Evolutionary conservation across 257 asterid species (phyloP).

Genomic region (Nicotiana tabacum): DNA sequence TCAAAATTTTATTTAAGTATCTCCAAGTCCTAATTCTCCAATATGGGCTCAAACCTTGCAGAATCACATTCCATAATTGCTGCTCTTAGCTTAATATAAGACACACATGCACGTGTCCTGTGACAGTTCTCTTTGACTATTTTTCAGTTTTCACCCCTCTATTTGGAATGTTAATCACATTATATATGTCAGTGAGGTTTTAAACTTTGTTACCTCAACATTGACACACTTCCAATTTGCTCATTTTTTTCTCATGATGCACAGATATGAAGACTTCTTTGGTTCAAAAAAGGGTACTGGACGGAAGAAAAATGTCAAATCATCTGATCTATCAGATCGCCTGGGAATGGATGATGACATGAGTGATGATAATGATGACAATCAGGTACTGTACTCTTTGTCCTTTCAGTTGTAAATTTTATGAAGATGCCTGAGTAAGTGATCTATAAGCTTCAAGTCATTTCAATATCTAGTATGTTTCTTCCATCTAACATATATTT

Average conservation of each 20-base stretch:
- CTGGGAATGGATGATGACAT: conserved; percentile 40
- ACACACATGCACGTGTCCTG: neutral
- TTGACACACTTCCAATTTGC: neutral
- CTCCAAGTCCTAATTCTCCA: neutral
- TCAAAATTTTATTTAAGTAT: neutral
- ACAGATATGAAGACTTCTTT: conserved; percentile 59
- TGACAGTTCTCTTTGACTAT: neutral
- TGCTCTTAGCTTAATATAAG: neutral
- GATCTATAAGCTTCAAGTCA: neutral
- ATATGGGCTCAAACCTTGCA: neutral
- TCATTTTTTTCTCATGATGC: neutral
- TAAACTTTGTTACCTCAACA: conserved; percentile 3
- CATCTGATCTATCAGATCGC: conserved; percentile 41
- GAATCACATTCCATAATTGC: neutral
- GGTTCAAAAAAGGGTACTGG: conserved; percentile 31
- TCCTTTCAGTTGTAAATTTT: conserved; percentile 8
- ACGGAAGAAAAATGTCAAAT: conserved; percentile 47
- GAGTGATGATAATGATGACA: conserved; percentile 19
- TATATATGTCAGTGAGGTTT: neutral
- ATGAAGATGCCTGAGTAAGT: neutral
- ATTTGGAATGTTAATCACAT: neutral
- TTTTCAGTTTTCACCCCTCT: neutral
- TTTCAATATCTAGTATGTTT: neutral
- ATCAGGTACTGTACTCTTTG: conserved; percentile 31
- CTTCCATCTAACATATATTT: neutral